phyloP scores from a whole-genome alignment of 1,139 yeast genomes.

The Suhomyces bolitotheri region DNA sequence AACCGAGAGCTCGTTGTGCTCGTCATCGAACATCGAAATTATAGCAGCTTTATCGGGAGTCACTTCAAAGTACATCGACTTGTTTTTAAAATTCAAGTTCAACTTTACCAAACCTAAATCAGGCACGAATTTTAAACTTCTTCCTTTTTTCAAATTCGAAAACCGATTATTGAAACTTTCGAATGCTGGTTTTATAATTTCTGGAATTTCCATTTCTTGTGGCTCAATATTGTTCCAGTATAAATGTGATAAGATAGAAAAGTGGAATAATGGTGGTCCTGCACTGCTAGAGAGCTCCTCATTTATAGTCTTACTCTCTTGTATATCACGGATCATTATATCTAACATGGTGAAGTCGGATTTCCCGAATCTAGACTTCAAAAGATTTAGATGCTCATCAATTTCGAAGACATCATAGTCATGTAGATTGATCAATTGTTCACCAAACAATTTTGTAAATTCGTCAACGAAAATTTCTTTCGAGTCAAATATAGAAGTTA shows the following conservation, averaged over 20 bases:
- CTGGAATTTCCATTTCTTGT: slow-evolving; percentile 50
- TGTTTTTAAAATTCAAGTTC: slow-evolving; percentile 52
- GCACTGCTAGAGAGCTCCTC: slow-evolving; percentile 20
- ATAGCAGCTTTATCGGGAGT: slow-evolving; percentile 72
- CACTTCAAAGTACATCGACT: slow-evolving; percentile 46
- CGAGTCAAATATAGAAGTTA: slow-evolving; percentile 75
- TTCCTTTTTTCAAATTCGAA: slow-evolving; percentile 49
- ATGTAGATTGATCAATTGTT: slow-evolving; percentile 51
- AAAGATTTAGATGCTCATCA: slow-evolving; percentile 45
- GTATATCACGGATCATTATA: slow-evolving; percentile 81
- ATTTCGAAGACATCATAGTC: slow-evolving; percentile 48
- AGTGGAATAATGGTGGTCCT: slow-evolving; percentile 20
- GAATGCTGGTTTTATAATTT: slow-evolving; percentile 35
- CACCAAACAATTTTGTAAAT: slow-evolving; percentile 66
- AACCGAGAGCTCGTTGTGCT: slow-evolving; percentile 26
- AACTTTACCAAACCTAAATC: slow-evolving; percentile 64
- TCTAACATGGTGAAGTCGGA: slow-evolving; percentile 67
- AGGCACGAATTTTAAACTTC: slow-evolving; percentile 60
- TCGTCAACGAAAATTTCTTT: slow-evolving; percentile 74
- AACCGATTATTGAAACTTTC: slow-evolving; percentile 45
- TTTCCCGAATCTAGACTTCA: slow-evolving; percentile 69
- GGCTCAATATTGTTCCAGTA: slow-evolving; percentile 49
- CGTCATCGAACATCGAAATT: slow-evolving; percentile 53
- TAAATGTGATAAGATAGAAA: slow-evolving; percentile 41
- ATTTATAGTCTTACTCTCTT: slow-evolving; percentile 49